Evolutionary conservation across 768 basidiomycete species (phyloP).

Genomic region (Neoboletus subvelutipes): DNA sequence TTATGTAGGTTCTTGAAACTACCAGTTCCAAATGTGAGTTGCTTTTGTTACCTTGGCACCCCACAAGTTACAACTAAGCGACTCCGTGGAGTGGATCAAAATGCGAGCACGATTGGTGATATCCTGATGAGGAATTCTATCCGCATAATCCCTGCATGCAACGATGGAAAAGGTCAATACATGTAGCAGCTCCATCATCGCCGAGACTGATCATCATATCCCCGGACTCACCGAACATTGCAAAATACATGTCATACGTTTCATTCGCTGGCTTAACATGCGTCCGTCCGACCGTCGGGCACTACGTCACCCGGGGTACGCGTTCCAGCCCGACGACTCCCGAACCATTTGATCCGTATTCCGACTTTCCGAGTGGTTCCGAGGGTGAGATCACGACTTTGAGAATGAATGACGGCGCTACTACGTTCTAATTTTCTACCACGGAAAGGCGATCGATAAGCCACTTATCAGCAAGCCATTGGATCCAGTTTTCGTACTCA

Average conservation of each 20-base stretch:
- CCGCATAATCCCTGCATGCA: not conserved
- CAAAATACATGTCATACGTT: not conserved
- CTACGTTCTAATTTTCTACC: too few relatives aligned
- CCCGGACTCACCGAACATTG: constrained; percentile 4
- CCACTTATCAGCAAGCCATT: not conserved
- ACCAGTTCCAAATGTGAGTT: not conserved
- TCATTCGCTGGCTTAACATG: not conserved
- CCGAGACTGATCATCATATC: not conserved
- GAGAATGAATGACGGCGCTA: not conserved
- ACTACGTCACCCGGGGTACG: not conserved
- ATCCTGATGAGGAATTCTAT: not conserved
- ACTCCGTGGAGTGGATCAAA: not conserved
- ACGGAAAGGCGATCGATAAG: not conserved
- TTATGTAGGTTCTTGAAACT: constrained; percentile 15
- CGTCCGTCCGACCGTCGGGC: not conserved
- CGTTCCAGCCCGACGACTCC: not conserved
- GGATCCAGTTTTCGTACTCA: not conserved
- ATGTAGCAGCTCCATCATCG: not conserved
- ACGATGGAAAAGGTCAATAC: not conserved
- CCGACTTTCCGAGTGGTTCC: constrained; percentile 6
- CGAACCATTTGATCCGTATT: not conserved
- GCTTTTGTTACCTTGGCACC: not conserved
- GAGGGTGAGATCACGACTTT: not conserved
- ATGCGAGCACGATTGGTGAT: not conserved
- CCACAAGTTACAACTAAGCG: not conserved